Evolutionary conservation across 2,329 filamentous ascomycete species (phyloP).

Genomic region (Colletotrichum agaves): DNA sequence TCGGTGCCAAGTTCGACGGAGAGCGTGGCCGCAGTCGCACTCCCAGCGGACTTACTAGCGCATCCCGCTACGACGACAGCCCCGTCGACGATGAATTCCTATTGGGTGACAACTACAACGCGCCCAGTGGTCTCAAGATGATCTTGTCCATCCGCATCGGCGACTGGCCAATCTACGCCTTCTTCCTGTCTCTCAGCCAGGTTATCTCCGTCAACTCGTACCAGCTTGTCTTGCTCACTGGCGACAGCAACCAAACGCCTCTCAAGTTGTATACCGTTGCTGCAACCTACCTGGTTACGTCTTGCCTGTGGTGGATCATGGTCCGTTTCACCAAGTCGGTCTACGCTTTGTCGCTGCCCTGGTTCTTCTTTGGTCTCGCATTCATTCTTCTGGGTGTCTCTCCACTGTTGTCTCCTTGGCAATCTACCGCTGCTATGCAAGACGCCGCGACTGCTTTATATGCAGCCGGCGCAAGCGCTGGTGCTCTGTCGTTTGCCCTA

Average conservation of each 20-base stretch:
- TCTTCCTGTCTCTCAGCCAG: constrained; percentile 70
- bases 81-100: constrained; percentile 57
- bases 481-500: constrained; percentile 73
- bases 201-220: constrained; percentile 75
- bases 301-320: constrained; percentile 70
- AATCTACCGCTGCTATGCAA: constrained; percentile 59
- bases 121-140: constrained; percentile 66
- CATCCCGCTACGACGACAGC: constrained; percentile 28
- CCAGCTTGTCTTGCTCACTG: constrained; percentile 74
- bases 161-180: constrained; percentile 73
- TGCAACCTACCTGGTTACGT: constrained; percentile 67
- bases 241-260: constrained; percentile 68
- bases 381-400: constrained; percentile 73
- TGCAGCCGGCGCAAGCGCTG: constrained; percentile 69
- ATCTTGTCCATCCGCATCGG: constrained; percentile 63
- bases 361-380: constrained; percentile 70
- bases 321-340: constrained; percentile 68
- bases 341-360: constrained; percentile 68
- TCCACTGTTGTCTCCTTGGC: constrained; percentile 58
- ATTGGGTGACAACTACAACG: constrained; percentile 65
- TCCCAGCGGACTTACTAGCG: constrained; percentile 46
- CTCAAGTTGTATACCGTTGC: constrained; percentile 70
- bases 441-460: constrained; percentile 71
- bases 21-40: constrained; percentile 40
- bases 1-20: constrained; percentile 39